phyloP scores from a whole-genome alignment of 345 rosid genomes.

The Garcia nutans region DNA sequence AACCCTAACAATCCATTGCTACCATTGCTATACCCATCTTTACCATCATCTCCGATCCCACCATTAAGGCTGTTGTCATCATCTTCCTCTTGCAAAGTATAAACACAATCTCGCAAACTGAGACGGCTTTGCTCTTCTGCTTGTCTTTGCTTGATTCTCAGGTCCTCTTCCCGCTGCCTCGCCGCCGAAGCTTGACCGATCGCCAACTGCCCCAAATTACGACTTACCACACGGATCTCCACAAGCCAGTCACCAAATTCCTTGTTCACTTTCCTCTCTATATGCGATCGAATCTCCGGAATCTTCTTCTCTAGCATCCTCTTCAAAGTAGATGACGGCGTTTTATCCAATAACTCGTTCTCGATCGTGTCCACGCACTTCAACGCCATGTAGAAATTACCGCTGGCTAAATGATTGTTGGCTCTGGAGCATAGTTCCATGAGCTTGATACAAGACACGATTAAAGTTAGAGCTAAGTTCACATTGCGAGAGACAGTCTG shows the following conservation, averaged over 20 bases:
- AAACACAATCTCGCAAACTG: conserved; percentile 82
- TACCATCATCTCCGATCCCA: conserved; percentile 42
- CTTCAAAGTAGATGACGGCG: conserved; percentile 72
- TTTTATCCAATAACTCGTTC: conserved; percentile 51
- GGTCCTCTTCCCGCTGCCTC: conserved; percentile 91
- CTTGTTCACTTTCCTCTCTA: conserved; percentile 81
- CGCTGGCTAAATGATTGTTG: conserved; percentile 62
- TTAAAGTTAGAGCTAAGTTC: conserved; percentile 59
- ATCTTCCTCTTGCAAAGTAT: conserved; percentile 82
- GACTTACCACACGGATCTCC: conserved; percentile 89
- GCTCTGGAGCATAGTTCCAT: conserved; percentile 79
- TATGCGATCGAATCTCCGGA: conserved; percentile 71
- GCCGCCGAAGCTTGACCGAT: conserved; percentile 95
- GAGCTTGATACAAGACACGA: conserved; percentile 53
- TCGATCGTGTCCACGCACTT: conserved; percentile 80
- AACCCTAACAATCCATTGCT: conserved; percentile 55
- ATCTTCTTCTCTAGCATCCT: conserved; percentile 86
- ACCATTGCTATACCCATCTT: conserved; percentile 47
- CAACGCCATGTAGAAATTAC: conserved; percentile 83
- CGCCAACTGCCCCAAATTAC: conserved; percentile 88
- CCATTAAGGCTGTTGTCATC: conserved; percentile 43
- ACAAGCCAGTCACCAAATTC: conserved; percentile 96
- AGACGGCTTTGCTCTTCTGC: conserved; percentile 96
- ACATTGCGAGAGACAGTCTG: conserved; percentile 69
- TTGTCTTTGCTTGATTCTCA: conserved; percentile 90